phyloP scores from a whole-genome alignment of 495 filamentous ascomycete species.

The Podospora pseudopauciseta region DNA sequence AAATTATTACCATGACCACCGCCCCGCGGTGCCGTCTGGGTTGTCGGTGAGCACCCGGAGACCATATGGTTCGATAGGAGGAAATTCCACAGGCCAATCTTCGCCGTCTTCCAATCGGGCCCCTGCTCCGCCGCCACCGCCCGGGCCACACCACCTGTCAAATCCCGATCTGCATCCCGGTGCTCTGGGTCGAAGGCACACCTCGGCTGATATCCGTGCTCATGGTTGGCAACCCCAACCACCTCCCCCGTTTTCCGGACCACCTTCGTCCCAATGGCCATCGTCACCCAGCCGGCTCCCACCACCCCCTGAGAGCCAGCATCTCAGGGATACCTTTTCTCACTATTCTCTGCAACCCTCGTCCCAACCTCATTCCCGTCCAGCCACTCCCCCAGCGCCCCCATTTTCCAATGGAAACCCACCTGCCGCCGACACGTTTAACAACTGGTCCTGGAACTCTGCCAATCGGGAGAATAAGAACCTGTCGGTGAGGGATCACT shows the following conservation, averaged over 20 bases:
- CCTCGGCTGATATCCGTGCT: conserved; percentile 90
- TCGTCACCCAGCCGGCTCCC: conserved; percentile 68
- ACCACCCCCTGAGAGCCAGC: conserved; percentile 64
- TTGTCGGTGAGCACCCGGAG: conserved; percentile 73
- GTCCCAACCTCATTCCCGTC: conserved; percentile 59
- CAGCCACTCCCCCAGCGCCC: conserved; percentile 62
- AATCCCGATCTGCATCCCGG: conserved; percentile 70
- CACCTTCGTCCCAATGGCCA: conserved; percentile 76
- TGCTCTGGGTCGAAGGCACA: conserved; percentile 80
- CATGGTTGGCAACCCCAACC: conserved; percentile 76
- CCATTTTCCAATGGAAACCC: conserved; percentile 26
- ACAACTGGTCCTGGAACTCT: conserved; percentile 54
- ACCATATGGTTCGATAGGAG: conserved; percentile 71
- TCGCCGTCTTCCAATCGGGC: conserved; percentile 70
- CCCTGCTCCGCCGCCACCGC: conserved; percentile 62
- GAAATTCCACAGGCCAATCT: conserved; percentile 52
- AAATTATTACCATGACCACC: conserved; percentile 62
- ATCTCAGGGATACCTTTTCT: conserved; percentile 75
- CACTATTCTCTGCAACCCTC: conserved; percentile 69
- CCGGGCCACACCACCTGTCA: conserved; percentile 71
- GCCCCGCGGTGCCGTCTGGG: conserved; percentile 75
- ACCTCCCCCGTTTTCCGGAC: conserved; percentile 71
- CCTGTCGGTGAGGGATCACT: conserved; percentile 48
- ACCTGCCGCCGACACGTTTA: conserved; percentile 41
- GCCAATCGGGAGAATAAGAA: conserved; percentile 43